A percentile compares a stretch with the other conserved stretches of the same genome.
Evolutionary conservation across 1,284 basidiomycete genomes (phyloP).

Genomic region (Tetrapyrgos nigripes): DNA sequence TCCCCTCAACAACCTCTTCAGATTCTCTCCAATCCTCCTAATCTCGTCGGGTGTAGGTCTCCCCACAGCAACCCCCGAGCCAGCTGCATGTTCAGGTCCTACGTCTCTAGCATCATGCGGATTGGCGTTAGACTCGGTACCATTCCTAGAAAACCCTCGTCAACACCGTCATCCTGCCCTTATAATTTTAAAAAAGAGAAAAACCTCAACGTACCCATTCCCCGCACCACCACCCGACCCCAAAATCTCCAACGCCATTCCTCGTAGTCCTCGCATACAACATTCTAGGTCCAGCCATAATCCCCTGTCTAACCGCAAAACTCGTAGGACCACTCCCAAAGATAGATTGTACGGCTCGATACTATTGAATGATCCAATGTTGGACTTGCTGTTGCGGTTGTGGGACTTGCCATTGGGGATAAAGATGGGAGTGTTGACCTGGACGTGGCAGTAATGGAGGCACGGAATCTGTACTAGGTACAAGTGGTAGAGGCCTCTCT

Average conservation of each 20-base stretch:
- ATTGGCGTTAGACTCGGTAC: no score
- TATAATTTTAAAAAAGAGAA: no score
- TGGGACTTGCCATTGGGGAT: no score
- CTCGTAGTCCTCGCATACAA: slow-evolving; percentile 72
- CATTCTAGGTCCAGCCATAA: slow-evolving; percentile 73
- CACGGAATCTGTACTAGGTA: no score
- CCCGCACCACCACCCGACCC: not conserved
- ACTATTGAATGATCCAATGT: slow-evolving; percentile 67
- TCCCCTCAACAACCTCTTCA: not conserved
- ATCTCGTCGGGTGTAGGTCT: no score
- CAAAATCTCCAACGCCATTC: slow-evolving; percentile 71
- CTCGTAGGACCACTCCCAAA: slow-evolving; percentile 64
- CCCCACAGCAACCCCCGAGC: not conserved
- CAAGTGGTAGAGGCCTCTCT: no score
- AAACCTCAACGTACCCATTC: no score
- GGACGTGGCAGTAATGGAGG: not conserved
- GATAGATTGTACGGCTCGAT: slow-evolving; percentile 73
- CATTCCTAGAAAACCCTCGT: no score
- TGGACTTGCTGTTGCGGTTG: slow-evolving; percentile 69
- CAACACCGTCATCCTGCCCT: no score
- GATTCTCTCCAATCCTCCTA: not conserved
- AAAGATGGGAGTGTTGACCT: slow-evolving; percentile 19
- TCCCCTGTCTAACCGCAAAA: slow-evolving; percentile 66
- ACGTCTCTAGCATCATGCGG: no score
- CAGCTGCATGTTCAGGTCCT: no score